Base-by-base conservation (phyloP, 208 protist species). In the Phytomonas francai region DNA sequence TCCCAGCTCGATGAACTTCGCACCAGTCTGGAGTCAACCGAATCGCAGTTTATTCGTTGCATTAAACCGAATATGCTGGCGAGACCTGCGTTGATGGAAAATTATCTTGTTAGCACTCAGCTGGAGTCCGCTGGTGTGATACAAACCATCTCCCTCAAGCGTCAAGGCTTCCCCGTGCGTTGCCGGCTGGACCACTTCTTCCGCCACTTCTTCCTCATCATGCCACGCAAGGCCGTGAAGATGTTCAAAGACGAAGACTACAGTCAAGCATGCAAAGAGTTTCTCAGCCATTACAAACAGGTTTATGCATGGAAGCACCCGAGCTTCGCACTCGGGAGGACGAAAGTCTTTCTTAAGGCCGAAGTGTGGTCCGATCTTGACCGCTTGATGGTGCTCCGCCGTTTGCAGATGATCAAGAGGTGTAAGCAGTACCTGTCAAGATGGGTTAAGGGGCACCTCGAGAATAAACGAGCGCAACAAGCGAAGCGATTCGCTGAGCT, bases 11-110 rank as follows among this genome's bases (percentile, higher is more conserved):
- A 61, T 7, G 70, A 78, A 25, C 77, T 97, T 8, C 86, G 91
- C 68, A 61, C 22, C 2, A 80, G 88, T 60, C 81, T 98, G 49
- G 81, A 92, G 78, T 87, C 81, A 25, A 95, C 93, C 19, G 79
- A 94, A 67, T 93, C 92, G n/a, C 91, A 96, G 63, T 98, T 98
- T 70, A 94, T 98, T 30, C 86, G 94, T 33, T 97, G 92, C 83
- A 94, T 98, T 70, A 97, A 96, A 71, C 93, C 94, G 6, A 98
- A 98, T 77, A 80, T 78, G 74, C 68, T 80, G 22, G 84, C 89
- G 28, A 84, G 75, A 59, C 80, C 90, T 25, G 30, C 67, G 5
- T 68, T 76, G 28, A 77, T 96, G 9, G 82, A 94, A 63, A 94
- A 91, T 74, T 57, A 54, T 51, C 67, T 90, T 63, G 89, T 97